Percentiles rank a stretch among this genome's conserved stretches.
Evolutionary conservation across 2,329 filamentous ascomycete genomes (phyloP).

Genomic region (Trichophyton schoenleinii): DNA sequence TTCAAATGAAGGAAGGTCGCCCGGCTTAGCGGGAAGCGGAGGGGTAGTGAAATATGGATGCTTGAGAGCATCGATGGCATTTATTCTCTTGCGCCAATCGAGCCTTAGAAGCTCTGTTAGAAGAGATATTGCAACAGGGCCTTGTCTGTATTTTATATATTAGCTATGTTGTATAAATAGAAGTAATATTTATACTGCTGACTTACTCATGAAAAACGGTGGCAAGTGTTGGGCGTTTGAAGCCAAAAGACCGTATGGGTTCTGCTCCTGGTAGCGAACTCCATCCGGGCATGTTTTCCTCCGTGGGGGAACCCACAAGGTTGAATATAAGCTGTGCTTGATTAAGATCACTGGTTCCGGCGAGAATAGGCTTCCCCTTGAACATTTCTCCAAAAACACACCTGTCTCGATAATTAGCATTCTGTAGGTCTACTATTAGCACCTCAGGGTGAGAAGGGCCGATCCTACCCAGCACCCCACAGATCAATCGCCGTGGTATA

Average conservation of each 20-base stretch:
- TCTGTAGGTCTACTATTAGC: background rate
- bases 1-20: constrained; percentile 81
- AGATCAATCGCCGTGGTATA: constrained; percentile 98
- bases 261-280: constrained; percentile 69
- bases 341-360: constrained; percentile 76
- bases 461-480: constrained; percentile 82
- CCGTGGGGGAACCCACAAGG: constrained; percentile 76
- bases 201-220: constrained; percentile 61
- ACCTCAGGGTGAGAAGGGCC: background rate
- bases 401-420: constrained; percentile 34
- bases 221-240: constrained; percentile 52
- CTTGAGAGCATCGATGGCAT: constrained; percentile 83
- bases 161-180: background rate
- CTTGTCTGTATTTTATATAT: constrained; percentile 37
- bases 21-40: constrained; percentile 67
- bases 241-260: constrained; percentile 50
- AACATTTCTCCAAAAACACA: constrained; percentile 99
- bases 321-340: constrained; percentile 92
- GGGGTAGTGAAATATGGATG: constrained; percentile 79
- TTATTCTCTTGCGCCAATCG: constrained; percentile 79
- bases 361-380: constrained; percentile 78
- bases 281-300: constrained; percentile 90
- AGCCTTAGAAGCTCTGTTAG: constrained; percentile 72
- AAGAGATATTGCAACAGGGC: constrained; percentile 61
- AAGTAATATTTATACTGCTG: background rate